Conservation (phyloP, 352 stramenopile species). For the Phytophthora foliorum region DNA sequence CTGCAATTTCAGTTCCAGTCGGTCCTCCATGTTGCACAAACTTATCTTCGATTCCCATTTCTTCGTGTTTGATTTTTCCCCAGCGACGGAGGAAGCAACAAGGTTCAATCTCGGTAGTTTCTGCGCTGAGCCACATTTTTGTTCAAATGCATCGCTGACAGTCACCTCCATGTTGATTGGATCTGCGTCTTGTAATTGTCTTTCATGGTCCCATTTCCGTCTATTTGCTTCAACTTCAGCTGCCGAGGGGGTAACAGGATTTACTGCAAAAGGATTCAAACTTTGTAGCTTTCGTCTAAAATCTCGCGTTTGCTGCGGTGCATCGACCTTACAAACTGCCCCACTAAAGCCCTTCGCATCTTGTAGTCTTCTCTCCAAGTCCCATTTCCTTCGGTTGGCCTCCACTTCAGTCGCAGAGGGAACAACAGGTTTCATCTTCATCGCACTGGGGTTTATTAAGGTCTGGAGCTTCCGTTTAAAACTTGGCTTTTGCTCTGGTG, state of each 20-base stretch:
- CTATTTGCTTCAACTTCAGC: conserved; percentile 21
- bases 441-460: conserved; percentile 29
- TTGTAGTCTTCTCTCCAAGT: conserved; percentile 31
- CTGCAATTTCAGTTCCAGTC: conserved; percentile 8
- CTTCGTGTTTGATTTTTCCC: neutral
- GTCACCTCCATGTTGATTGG: neutral
- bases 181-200: conserved; percentile 32
- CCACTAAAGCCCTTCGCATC: conserved; percentile 2
- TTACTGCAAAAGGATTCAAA: conserved; percentile 25
- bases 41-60: conserved; percentile 16
- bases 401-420: conserved; percentile 30
- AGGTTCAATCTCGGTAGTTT: conserved; percentile 21
- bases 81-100: conserved; percentile 8
- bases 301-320: neutral
- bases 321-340: neutral
- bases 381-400: conserved; percentile 34
- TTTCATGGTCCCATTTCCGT: conserved; percentile 40
- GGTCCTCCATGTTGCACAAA: conserved; percentile 9
- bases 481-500: conserved; percentile 3
- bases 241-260: conserved; percentile 12
- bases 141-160: neutral
- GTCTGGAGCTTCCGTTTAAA: conserved; percentile 27
- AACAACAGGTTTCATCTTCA: conserved; percentile 17
- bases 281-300: conserved; percentile 22
- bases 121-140: neutral